Base-by-base conservation (phyloP, 441 rosid species). In the Jatropha podagrica region DNA sequence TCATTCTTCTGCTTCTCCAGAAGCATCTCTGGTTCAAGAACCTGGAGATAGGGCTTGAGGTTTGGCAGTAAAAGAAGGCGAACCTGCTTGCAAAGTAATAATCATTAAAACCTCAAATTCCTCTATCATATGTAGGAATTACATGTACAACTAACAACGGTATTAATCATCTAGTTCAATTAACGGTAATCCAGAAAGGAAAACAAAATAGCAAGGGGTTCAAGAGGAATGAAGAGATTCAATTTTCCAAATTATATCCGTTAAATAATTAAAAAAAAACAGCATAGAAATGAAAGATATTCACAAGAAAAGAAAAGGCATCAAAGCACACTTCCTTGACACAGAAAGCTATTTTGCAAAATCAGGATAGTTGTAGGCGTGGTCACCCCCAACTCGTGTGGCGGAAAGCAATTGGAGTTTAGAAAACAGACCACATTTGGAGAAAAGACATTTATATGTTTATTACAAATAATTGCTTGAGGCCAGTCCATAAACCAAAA, bases 21-120 rank as follows among this genome's bases (percentile, higher is more conserved):
- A 76, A 88, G 84, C 90, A 92, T 81, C 81, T 93, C 98, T n/a
- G 96, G 96, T 85, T 95, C 95, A 68, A 93, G 96, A 85, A 91
- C 92, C 27, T 76, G 80, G 73, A 92, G 82, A 80, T 95, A 95
- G 61, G 92, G 92, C 83, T 87, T 86, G 48, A 95, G 91, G 80
- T 93, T 92, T 64, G 98, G 89, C 75, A 95, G 77, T 78, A 95
- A 68, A 78, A 92, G 93, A 78, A 89, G 92, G 52, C 89, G 90
- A 74, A 91, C 95, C 98, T 95, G 81, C 78, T 73, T 49, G 41
- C 26, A 56, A 67, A 60, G 69, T 41, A 68, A 77, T 77, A 58
- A 60, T 52, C 75, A 84, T 70, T 51, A 77, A 76, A 46, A 23
- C 69, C 20, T 66, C 69, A 69, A 63, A 69, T 61, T 62, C 59